Evolutionary conservation across 306 rosid genomes (phyloP).

Genomic region (Psophocarpus tetragonolobus): DNA sequence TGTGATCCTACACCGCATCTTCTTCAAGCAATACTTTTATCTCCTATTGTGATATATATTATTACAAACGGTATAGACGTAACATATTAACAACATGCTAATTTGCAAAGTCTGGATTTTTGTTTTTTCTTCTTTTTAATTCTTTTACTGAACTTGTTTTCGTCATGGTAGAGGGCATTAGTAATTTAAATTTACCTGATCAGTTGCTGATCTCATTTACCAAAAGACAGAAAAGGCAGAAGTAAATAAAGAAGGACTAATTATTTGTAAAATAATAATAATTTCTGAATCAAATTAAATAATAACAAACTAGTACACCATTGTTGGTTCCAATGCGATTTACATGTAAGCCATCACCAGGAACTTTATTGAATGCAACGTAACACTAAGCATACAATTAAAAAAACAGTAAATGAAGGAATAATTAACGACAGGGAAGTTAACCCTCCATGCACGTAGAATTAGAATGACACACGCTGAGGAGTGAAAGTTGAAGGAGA

Average conservation of each 20-base stretch:
- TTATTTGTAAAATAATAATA: not conserved
- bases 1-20: too few species aligned
- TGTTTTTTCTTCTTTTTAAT: not conserved
- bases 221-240: not conserved
- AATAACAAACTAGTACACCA: not conserved
- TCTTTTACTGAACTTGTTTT: not conserved
- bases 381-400: not conserved
- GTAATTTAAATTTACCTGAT: not conserved
- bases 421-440: constrained; percentile 28
- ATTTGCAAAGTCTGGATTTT: not conserved
- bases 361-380: constrained; percentile 16
- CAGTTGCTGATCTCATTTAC: not conserved
- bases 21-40: not conserved
- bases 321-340: constrained; percentile 7
- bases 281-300: constrained; percentile 15
- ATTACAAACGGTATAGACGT: not conserved
- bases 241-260: not conserved
- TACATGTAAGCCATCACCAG: constrained; percentile 6
- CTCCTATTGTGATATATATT: not conserved
- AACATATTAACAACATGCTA: not conserved
- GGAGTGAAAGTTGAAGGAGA: not conserved
- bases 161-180: not conserved
- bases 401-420: not conserved
- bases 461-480: constrained; percentile 1
- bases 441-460: constrained; percentile 26